Base-by-base conservation (phyloP, 352 stramenopile species). In the Achlya hypogyna region DNA sequence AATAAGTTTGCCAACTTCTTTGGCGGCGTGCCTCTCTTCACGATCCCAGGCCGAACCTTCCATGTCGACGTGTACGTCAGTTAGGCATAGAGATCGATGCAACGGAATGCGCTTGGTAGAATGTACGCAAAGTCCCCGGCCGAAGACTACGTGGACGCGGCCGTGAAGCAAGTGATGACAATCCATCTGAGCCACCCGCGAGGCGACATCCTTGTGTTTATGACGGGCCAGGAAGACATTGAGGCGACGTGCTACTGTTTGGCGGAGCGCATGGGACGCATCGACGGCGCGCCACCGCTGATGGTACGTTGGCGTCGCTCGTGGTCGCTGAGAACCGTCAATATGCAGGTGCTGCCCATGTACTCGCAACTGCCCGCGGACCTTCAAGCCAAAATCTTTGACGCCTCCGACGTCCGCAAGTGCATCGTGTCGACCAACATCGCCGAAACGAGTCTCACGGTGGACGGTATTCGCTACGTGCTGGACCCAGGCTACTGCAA, bases 181-280 rank as follows among this genome's bases (percentile, higher is more conserved):
- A 98, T 99, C 71, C 97, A 99, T 76, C 85, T 99, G 52, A 98
- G 95, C 40, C 91, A 96, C 53, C 93, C 93, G 18, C 90, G 94
- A 12, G 97, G 97, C 43, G 97, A 99, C 76, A 96, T 99, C 66
- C 72, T 99, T 5, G 95, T 99, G 42, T 99, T 99, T 73, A 99
- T 99, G 96, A 99, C 97, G 1, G 97, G 97, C 6, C 97, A 99
- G 78, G 96, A 99, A 77, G 97, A 99, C 71, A 99, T 99, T 72
- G 97, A 99, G 63, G 87, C 92, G 9, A 96, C 89, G 14, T 98
- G 93, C 69, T 96, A 86, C 63, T 86, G 99, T 27, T 65, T 99
- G 3, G 92, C 93, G 14, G 93, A 98, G 63, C 93, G 96, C n/a
- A 98, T 99, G 79, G 87, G 82, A 20, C 91, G 95, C 51, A 74